phyloP scores from a whole-genome alignment of 2,329 filamentous ascomycete genomes.

The Exophiala alcalophila region DNA sequence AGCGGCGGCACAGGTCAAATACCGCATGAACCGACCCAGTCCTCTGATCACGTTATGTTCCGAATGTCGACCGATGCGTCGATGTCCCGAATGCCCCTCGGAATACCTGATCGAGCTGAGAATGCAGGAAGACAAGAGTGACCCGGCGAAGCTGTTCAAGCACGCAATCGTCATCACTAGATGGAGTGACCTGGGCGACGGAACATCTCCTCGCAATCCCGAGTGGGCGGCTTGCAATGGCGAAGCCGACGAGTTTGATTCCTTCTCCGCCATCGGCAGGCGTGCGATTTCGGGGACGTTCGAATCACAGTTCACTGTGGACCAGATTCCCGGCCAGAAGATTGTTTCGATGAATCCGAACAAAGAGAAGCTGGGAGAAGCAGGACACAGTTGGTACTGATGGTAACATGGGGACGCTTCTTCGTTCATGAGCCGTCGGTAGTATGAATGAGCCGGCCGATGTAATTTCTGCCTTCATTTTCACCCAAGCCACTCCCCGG shows the following conservation, averaged over 20 bases:
- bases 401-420: no score
- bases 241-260: slow-evolving; percentile 49
- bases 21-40: slow-evolving; percentile 35
- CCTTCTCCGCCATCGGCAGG: slow-evolving; percentile 52
- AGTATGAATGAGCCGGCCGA: no score
- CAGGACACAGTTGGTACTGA: slow-evolving; percentile 59
- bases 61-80: slow-evolving; percentile 56
- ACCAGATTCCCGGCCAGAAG: slow-evolving; percentile 56
- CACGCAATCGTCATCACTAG: slow-evolving; percentile 60
- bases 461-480: no score
- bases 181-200: slow-evolving; percentile 61
- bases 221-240: slow-evolving; percentile 59
- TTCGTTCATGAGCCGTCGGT: no score
- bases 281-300: slow-evolving; percentile 59
- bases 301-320: slow-evolving; percentile 54
- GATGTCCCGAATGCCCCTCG: slow-evolving; percentile 61
- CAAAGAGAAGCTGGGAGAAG: slow-evolving; percentile 53
- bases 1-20: slow-evolving; percentile 35
- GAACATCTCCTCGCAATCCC: slow-evolving; percentile 47
- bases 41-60: slow-evolving; percentile 53
- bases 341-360: slow-evolving; percentile 59
- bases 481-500: no score
- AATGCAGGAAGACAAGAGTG: slow-evolving; percentile 53
- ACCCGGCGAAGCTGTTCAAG: slow-evolving; percentile 51
- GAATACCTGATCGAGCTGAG: slow-evolving; percentile 62